Evolutionary conservation across 148 eudicot genomes (phyloP), one percentile per base, ranked within the genome.

Genomic region (Fagopyrum esculentum): DNA sequence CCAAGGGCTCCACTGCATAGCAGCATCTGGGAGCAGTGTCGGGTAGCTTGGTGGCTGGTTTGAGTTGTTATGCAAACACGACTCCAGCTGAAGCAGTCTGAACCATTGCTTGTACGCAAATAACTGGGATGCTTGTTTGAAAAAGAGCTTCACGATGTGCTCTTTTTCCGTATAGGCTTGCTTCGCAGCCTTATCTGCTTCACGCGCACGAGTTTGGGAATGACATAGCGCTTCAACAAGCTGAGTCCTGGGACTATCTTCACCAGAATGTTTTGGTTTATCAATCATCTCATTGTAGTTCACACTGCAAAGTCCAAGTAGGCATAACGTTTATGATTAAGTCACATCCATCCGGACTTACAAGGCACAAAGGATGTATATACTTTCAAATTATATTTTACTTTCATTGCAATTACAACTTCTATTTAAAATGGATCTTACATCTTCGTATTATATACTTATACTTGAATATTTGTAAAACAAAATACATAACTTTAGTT

Each of bases 181-280:
- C 77, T 89, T 85, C 50, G 89, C 97, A 54, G 87, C 97, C 48
- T 77, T 84, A 78, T 93, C 98, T 1, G 98, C 98, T 83, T 85
- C 97, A 78, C 98, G 86, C 45, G 98, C 98, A 66, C 97, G 98
- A 43, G 98, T 93, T 83, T 93, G 98, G 48, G 98, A 93, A 85
- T 91, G 98, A 69, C 91, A 82, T 2, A 93, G 91, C 15, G 98
- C 98, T 85, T 93, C 97, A 68, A 93, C 54, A 54, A 93, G 89
- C 83, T 87, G 82, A 54, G 90, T 90, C 60, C 86, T 89, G 76
- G 83, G 60, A n/a, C 83, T 77, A 73, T 89, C 89, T 9, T 63
- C 49, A 26, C 80, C 83, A 8, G 75, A 48, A 40, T 54, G 69
- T 29, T 54, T 73, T 50, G 35, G 72, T 61, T 72, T 73, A 40